These are phyloP conservation scores for Ophiostoma novo-ulmi DNA, from an alignment of 2,329 filamentous ascomycete species.

Conservation along the genomic window DNA sequence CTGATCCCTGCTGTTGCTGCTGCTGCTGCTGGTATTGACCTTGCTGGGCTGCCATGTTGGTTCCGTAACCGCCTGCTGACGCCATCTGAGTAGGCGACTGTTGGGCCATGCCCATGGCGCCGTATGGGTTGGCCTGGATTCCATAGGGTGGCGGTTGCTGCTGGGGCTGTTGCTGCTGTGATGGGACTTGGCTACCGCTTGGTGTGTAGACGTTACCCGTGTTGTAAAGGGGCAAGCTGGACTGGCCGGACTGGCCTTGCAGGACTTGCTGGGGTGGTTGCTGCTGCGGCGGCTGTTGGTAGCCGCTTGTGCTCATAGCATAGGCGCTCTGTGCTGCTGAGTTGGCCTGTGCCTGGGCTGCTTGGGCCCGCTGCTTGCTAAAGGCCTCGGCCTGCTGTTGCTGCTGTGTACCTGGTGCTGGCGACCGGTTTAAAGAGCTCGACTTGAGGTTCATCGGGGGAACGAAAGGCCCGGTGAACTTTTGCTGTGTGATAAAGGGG, in stretches of 20 bases:
- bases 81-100: constrained; percentile 62
- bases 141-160: constrained; percentile 55
- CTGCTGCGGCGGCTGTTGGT: constrained; percentile 39
- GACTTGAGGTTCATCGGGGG: constrained; percentile 95
- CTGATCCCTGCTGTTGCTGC: constrained; percentile 61
- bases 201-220: constrained; percentile 65
- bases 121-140: constrained; percentile 62
- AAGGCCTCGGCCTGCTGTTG: constrained; percentile 92
- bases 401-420: constrained; percentile 88
- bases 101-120: constrained; percentile 63
- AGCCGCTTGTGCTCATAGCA: constrained; percentile 45
- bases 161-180: constrained; percentile 34
- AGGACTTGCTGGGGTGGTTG: constrained; percentile 29
- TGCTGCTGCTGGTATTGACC: constrained; percentile 53
- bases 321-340: constrained; percentile 65
- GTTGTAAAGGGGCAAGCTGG: constrained; percentile 64
- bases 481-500: constrained; percentile 97
- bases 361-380: constrained; percentile 82
- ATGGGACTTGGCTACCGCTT: constrained; percentile 40
- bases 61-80: constrained; percentile 54
- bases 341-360: constrained; percentile 65
- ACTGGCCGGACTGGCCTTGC: constrained; percentile 25
- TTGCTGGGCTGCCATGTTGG: constrained; percentile 28
- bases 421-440: constrained; percentile 76
- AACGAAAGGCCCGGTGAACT: constrained; percentile 92